Conservation (phyloP, 2,329 filamentous ascomycete genomes). For the Rachicladosporium sp. region DNA sequence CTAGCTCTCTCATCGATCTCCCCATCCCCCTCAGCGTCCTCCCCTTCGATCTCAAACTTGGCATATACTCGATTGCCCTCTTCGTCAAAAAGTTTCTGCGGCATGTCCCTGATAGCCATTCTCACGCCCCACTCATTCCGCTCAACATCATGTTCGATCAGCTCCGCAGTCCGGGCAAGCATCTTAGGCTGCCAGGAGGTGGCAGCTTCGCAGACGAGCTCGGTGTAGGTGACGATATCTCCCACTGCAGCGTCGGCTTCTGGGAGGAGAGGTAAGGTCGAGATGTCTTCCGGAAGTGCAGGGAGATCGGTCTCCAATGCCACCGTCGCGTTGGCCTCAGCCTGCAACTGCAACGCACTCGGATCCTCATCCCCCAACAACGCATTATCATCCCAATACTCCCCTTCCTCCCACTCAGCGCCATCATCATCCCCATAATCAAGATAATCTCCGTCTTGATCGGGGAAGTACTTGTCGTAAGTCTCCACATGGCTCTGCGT, state of each 20-base stretch:
- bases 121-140: slow-evolving; percentile 35
- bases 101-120: slow-evolving; percentile 57
- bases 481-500: slow-evolving; percentile 27
- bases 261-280: slow-evolving; percentile 39
- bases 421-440: slow-evolving; percentile 11
- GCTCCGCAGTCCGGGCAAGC: slow-evolving; percentile 49
- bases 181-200: slow-evolving; percentile 57
- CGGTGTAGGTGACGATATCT: slow-evolving; percentile 58
- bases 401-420: slow-evolving; percentile 13
- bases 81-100: slow-evolving; percentile 49
- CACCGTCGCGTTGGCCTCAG: slow-evolving; percentile 15
- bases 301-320: slow-evolving; percentile 46
- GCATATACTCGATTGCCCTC: slow-evolving; percentile 63
- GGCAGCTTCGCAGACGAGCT: slow-evolving; percentile 47
- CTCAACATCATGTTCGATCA: slow-evolving; percentile 46
- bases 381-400: slow-evolving; percentile 14
- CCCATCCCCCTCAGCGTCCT: slow-evolving; percentile 41
- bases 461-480: slow-evolving; percentile 22
- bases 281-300: slow-evolving; percentile 15
- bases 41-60: slow-evolving; percentile 58
- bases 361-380: slow-evolving; percentile 11
- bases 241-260: slow-evolving; percentile 40
- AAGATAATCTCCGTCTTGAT: slow-evolving; percentile 3
- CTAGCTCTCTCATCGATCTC: slow-evolving; percentile 47
- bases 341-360: slow-evolving; percentile 19